Evolutionary conservation across 2,329 filamentous ascomycete species (phyloP).

Genomic region (Chaetomium sp.): DNA sequence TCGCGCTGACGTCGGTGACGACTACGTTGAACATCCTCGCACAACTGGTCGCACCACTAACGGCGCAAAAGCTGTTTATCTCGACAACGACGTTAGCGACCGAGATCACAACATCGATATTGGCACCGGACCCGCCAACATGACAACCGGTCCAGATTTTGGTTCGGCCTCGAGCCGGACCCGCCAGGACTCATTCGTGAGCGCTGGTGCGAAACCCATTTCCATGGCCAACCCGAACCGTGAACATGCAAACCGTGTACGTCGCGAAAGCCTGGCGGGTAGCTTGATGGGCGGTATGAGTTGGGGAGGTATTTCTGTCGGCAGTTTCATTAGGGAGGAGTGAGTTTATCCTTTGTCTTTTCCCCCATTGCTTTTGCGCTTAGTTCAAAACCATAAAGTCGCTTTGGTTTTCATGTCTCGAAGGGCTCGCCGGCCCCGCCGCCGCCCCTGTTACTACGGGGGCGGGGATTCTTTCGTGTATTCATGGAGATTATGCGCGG

Average conservation of each 20-base stretch:
- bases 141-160: constrained; percentile 54
- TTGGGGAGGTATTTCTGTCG: constrained; percentile 93
- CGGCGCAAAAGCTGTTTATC: constrained; percentile 3
- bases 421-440: not conserved
- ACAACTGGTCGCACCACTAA: not conserved
- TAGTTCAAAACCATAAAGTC: constrained; percentile 7
- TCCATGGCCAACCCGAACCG: constrained; percentile 60
- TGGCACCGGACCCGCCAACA: constrained; percentile 34
- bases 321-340: constrained; percentile 97
- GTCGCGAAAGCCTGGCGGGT: constrained; percentile 57
- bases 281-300: constrained; percentile 79
- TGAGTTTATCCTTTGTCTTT: constrained; percentile 46
- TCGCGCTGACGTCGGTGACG: constrained; percentile 16
- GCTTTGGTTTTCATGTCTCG: constrained; percentile 7
- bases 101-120: constrained; percentile 27
- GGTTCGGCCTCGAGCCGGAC: constrained; percentile 53
- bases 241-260: constrained; percentile 49
- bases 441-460: not conserved
- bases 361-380: not conserved
- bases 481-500: not conserved
- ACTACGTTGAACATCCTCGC: constrained; percentile 20
- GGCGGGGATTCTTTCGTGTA: not conserved
- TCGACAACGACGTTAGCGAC: constrained; percentile 6
- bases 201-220: constrained; percentile 59
- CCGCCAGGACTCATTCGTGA: constrained; percentile 60